Base-by-base conservation (phyloP, 257 asterid species). In the Solanum pennellii region DNA sequence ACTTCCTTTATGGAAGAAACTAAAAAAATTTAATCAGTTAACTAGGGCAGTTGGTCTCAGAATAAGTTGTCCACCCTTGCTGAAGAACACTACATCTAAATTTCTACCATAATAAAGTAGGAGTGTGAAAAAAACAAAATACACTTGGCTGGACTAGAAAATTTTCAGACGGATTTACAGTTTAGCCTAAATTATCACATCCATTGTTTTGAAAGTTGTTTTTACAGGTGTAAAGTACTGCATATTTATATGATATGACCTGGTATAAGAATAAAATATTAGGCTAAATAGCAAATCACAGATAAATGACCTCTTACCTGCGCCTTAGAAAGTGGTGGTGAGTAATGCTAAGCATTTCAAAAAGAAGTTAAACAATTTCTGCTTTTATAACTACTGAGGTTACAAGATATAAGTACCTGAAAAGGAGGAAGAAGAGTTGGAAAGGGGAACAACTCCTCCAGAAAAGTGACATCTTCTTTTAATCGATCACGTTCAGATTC, bases 361-460 rank as follows among this genome's bases (percentile, higher is more conserved):
- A 82, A 49, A 31, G 29, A 31, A 49, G 71, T 31, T 18, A 49
- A 82, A 20, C 8, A 31, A 49, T 49, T 31, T 80, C 35, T 82
- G 60, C 44, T 49, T 82, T 29, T 29, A 80, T 29, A 66, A 82
- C 47, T 49, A 18, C 85, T 11, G 71, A 31, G 71, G 45, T 82
- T 49, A 31, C 84, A 74, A 45, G 90, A 25, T 31, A 44, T 44
- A 44, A 73, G 35, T 86, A 95, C 99, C 99, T 90, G 90, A 87
- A 95, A 94, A 89, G 91, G 88, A 83, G 99, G 99, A 93, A 97
- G 99, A 90, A 97, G 91, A 49, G 99, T 95, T 60, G 98, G 98
- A 91, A 92, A 97, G 44, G 99, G 99, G 90, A 95, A 91, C 92
- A 97, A 83, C 83, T 33, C 93, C 89, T 94, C 97, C 65, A 96